phyloP scores from a whole-genome alignment of 108 stramenopile species.

The Cylindrotheca closterium region DNA sequence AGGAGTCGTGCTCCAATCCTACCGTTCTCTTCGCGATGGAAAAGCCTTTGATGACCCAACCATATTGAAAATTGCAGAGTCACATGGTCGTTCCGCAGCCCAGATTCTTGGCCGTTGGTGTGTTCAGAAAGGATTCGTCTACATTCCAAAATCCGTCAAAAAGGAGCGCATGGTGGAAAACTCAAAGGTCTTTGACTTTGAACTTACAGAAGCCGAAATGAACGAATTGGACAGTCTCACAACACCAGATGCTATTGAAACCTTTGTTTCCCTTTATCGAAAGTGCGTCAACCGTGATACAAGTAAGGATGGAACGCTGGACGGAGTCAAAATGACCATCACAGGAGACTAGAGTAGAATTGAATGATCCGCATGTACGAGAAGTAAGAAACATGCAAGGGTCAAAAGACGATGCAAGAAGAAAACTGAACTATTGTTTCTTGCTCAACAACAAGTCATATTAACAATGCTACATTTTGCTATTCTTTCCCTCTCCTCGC shows the following conservation, averaged over 20 bases:
- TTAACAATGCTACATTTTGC: too few species aligned
- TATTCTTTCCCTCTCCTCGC: too few species aligned
- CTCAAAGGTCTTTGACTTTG: constrained; percentile 88
- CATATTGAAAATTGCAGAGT: constrained; percentile 53
- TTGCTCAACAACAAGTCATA: too few species aligned
- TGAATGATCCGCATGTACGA: too few species aligned
- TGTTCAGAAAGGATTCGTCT: constrained; percentile 86
- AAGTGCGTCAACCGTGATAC: constrained; percentile 92
- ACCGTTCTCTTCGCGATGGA: constrained; percentile 85
- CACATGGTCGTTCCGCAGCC: constrained; percentile 60
- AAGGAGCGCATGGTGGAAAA: constrained; percentile 89
- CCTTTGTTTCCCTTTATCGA: constrained; percentile 70
- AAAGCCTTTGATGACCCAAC: constrained; percentile 83
- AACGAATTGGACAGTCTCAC: constrained; percentile 69
- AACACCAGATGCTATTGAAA: constrained; percentile 59
- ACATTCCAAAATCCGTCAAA: constrained; percentile 87
- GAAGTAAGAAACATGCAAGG: too few species aligned
- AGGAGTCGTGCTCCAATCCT: constrained; percentile 86
- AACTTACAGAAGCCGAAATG: constrained; percentile 70
- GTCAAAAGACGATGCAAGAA: too few species aligned
- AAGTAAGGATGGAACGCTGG: constrained; percentile 86
- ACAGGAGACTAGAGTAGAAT: constrained; percentile 81
- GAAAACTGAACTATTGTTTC: too few species aligned
- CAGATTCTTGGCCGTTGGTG: constrained; percentile 94
- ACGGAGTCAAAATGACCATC: constrained; percentile 88